These are phyloP conservation scores for Bimuria novae-zelandiae DNA, from an alignment of 2,329 filamentous ascomycete species.

Conservation along the genomic window DNA sequence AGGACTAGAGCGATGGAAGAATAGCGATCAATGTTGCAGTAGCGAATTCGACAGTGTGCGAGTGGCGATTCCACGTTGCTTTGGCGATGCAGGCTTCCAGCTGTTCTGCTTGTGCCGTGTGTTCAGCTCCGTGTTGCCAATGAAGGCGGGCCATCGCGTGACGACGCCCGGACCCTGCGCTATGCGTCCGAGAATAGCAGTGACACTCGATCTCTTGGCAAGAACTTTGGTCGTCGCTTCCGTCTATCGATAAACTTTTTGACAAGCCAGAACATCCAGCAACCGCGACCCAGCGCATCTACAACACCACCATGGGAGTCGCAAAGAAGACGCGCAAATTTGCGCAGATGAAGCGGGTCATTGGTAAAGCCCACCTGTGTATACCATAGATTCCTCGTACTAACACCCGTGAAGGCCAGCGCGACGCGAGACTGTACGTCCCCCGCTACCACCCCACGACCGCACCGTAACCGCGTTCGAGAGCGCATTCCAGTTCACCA, in stretches of 20 bases:
- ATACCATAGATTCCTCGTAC: not conserved
- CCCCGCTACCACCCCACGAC: conserved; percentile 15
- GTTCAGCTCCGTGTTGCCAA: not conserved
- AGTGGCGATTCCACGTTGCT: not conserved
- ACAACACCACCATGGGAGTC: conserved; percentile 70
- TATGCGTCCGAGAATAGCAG: conserved; percentile 11
- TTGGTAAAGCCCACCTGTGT: conserved; percentile 54
- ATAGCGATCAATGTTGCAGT: not conserved
- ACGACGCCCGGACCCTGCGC: not conserved
- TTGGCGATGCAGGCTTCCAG: not conserved
- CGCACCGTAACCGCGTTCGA: too few species aligned
- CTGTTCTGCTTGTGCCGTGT: not conserved
- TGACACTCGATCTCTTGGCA: conserved; percentile 21
- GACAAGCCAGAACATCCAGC: too few species aligned
- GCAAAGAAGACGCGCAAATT: conserved; percentile 93
- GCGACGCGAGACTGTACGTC: conserved; percentile 70
- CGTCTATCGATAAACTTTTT: too few species aligned
- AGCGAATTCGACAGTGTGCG: not conserved
- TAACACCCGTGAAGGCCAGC: conserved; percentile 51
- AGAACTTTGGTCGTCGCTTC: too few species aligned
- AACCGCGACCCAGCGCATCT: conserved; percentile 5
- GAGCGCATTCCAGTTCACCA: conserved; percentile 15
- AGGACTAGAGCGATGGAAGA: not conserved
- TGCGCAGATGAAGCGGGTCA: conserved; percentile 77
- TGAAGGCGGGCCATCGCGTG: not conserved